Percentiles rank a stretch among this genome's conserved stretches.
Conservation (phyloP, 805 yeast species). For the Zygosaccharomyces bisporus region DNA sequence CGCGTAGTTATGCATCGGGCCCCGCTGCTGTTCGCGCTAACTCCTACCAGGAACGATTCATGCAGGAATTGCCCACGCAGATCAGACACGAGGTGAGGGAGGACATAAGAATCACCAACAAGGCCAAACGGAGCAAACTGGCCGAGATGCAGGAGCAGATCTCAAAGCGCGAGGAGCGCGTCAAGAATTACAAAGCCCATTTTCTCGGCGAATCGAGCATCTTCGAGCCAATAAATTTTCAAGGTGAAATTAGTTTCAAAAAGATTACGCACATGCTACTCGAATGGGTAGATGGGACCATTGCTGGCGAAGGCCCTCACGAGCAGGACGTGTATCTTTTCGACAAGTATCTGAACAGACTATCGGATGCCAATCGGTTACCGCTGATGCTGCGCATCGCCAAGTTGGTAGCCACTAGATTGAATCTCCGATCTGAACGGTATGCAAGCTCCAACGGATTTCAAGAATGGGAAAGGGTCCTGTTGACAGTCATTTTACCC, state of each 20-base stretch:
- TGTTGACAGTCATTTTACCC: conserved; percentile 27
- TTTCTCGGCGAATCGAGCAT: conserved; percentile 22
- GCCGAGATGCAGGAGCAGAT: conserved; percentile 18
- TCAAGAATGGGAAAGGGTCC: conserved; percentile 33
- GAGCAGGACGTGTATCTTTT: conserved; percentile 40
- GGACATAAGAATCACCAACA: conserved; percentile 41
- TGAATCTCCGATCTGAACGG: conserved; percentile 18
- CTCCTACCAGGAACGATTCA: conserved; percentile 55
- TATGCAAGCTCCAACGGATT: conserved; percentile 17
- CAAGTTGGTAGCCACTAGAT: conserved; percentile 21
- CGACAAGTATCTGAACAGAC: conserved; percentile 32
- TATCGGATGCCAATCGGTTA: conserved; percentile 30
- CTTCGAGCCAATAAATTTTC: conserved; percentile 35
- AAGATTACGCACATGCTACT: conserved; percentile 36
- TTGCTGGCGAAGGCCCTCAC: conserved; percentile 37
- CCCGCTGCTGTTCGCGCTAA: conserved; percentile 5
- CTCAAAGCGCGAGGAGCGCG: conserved; percentile 14
- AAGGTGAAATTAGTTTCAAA: conserved; percentile 33
- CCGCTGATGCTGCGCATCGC: conserved; percentile 26
- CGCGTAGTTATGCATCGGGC: conserved; percentile 4
- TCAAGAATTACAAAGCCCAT: conserved; percentile 17
- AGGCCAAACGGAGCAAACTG: conserved; percentile 23
- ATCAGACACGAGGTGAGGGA: conserved; percentile 57
- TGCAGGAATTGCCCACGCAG: conserved; percentile 60
- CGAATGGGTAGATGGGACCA: conserved; percentile 39